Evolutionary conservation across 2,329 filamentous ascomycete genomes (phyloP), one percentile per base, ranked within the genome.

Genomic region (Elsinoe necatrix): DNA sequence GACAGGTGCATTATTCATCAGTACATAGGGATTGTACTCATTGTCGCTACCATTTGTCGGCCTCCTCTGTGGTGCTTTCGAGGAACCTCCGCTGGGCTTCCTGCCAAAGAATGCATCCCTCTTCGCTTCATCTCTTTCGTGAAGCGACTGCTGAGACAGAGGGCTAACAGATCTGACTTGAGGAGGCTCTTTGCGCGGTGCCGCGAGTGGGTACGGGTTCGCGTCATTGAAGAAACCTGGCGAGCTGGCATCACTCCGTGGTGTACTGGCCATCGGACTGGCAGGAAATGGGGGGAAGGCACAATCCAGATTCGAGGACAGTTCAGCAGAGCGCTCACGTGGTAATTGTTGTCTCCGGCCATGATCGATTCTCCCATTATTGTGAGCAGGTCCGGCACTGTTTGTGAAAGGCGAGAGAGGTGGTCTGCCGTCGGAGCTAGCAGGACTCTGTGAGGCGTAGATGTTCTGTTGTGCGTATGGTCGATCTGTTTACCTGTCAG

Each of bases 211-310:
- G 16, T 37, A 47, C 14, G 54, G 37, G 12, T 56, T 56, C 6
- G 41, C 25, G 14, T 45, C 54, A 20, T 41, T 27, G 54, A 56
- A 56, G 42, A 56, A 56, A n/a, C 42, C 31, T 5, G 54, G 54
- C 3, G 54, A 56, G 27, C 41, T 56, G 11, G 21, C 16, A 23
- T 56, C 54, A 18, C 41, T 47, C 70, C 8, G 66, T 25, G 62
- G 63, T 62, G 58, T 60, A 59, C 56, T 63, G 61, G 34, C 60
- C 60, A 35, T 59, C 41, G 27, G 71, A 63, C 54, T 54, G 7
- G 62, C 63, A 2, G 78, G 78, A 60, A 81, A 82, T 0, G 74
- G 74, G 7, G 78, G 77, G 58, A 82, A 80, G 0, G 79, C 75
- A 59, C 73, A 76, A 62, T 82, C 79, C 18, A 79, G 68, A 50